A percentile compares a stretch with the other conserved stretches of the same genome.
phyloP scores from a whole-genome alignment of 768 basidiomycete genomes.

The Hygrophorus pudorinus region DNA sequence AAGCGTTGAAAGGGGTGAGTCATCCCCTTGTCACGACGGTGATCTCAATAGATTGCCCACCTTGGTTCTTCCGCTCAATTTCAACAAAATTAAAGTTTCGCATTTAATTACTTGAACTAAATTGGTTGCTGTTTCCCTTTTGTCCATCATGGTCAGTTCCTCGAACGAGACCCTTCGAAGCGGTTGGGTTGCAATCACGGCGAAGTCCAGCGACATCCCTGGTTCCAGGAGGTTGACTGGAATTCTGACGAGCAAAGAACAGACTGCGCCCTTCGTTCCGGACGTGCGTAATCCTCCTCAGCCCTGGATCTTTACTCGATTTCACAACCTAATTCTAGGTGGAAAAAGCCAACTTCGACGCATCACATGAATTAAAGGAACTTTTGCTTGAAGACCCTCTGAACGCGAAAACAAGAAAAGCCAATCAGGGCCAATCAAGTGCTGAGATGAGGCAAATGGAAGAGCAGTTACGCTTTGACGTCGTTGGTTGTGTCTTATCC shows the following conservation, averaged over 20 bases:
- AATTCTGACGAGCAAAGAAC: slow-evolving; percentile 64
- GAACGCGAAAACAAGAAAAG: slow-evolving; percentile 88
- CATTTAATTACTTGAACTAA: not conserved
- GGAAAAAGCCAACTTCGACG: slow-evolving; percentile 99
- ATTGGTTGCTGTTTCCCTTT: slow-evolving; percentile 3
- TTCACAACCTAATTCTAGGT: slow-evolving; percentile 53
- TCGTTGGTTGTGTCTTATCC: slow-evolving; percentile 5
- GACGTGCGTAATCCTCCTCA: slow-evolving; percentile 47
- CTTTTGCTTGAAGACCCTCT: slow-evolving; percentile 91
- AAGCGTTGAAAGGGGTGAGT: slow-evolving; percentile 72
- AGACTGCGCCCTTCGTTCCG: slow-evolving; percentile 78
- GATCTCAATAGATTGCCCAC: too few relatives aligned
- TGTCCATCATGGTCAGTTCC: slow-evolving; percentile 43
- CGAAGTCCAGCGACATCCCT: slow-evolving; percentile 70
- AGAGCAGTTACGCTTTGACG: slow-evolving; percentile 66
- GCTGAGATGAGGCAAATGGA: slow-evolving; percentile 97
- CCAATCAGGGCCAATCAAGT: slow-evolving; percentile 79
- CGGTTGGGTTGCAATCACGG: slow-evolving; percentile 79
- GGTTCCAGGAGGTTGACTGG: slow-evolving; percentile 89
- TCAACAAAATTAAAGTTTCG: not conserved
- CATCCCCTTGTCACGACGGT: too few relatives aligned
- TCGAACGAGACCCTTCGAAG: slow-evolving; percentile 76
- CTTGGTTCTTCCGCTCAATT: not conserved
- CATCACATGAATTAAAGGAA: slow-evolving; percentile 96
- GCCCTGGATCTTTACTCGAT: slow-evolving; percentile 5